phyloP scores from a whole-genome alignment of 768 basidiomycete species.

The Podaxis rugospora region DNA sequence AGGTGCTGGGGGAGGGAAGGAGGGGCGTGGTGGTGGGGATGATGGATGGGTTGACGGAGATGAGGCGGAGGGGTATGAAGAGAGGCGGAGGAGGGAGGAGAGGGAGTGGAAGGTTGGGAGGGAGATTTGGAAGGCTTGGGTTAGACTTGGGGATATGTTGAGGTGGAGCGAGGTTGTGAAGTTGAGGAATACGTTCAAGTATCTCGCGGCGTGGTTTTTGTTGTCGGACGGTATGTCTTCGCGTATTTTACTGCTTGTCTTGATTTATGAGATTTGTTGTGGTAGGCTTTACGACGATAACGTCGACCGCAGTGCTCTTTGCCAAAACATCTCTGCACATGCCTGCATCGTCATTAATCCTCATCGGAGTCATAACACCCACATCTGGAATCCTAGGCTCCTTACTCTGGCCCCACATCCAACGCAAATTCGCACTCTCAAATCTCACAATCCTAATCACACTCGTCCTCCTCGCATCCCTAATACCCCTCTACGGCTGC shows the following conservation, averaged over 20 bases:
- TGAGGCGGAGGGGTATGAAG: conserved; percentile 11
- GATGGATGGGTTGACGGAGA: conserved; percentile 4
- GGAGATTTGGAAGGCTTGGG: conserved; percentile 60
- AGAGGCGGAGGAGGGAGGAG: conserved; percentile 15
- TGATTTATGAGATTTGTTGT: neutral
- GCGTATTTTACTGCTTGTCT: neutral
- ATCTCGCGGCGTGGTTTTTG: conserved; percentile 91
- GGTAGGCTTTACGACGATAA: conserved; percentile 86
- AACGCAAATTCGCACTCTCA: conserved; percentile 57
- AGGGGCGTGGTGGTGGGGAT: conserved; percentile 11
- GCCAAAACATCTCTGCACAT: conserved; percentile 87
- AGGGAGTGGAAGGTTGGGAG: conserved; percentile 36
- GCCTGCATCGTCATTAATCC: conserved; percentile 68
- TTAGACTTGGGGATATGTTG: conserved; percentile 69
- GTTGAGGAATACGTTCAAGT: conserved; percentile 81
- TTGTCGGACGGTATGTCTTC: conserved; percentile 74
- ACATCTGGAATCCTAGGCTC: conserved; percentile 79
- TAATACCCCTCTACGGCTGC: conserved; percentile 79
- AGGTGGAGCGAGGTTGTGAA: conserved; percentile 65
- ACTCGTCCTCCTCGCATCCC: conserved; percentile 61
- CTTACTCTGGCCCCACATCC: conserved; percentile 73
- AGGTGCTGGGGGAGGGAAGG: conserved; percentile 19
- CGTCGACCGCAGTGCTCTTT: conserved; percentile 88
- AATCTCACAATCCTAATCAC: conserved; percentile 64
- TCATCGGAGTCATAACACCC: conserved; percentile 79